These are phyloP conservation scores for Globisporangium spiculum DNA, from an alignment of 352 stramenopile genomes.

Conservation along the genomic window DNA sequence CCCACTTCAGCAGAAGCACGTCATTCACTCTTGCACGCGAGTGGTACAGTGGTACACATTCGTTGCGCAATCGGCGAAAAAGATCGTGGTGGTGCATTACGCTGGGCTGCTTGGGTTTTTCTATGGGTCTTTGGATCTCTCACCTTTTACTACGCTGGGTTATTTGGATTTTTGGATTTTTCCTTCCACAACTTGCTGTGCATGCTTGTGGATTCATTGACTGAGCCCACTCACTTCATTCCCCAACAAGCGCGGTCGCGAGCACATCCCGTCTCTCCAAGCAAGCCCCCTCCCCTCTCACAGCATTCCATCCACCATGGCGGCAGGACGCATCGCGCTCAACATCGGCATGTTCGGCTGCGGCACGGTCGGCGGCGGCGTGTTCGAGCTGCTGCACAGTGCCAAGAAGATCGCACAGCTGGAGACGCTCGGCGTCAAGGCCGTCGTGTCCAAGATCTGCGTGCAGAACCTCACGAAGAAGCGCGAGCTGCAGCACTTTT, in stretches of 20 bases:
- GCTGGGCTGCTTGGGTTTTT: too few species aligned
- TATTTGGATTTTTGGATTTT: background rate
- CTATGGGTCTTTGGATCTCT: too few species aligned
- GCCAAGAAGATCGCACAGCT: slow-evolving; percentile 52
- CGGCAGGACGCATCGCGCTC: slow-evolving; percentile 33
- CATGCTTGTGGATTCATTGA: slow-evolving; percentile 1
- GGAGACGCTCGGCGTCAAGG: slow-evolving; percentile 58
- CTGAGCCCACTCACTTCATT: background rate
- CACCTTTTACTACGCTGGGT: too few species aligned
- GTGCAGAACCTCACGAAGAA: slow-evolving; percentile 77
- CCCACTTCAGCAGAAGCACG: too few species aligned
- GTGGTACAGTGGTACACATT: too few species aligned
- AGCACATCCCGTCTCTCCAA: background rate
- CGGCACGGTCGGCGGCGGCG: slow-evolving; percentile 84
- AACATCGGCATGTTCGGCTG: slow-evolving; percentile 89
- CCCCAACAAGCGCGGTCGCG: slow-evolving; percentile 1
- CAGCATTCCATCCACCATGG: slow-evolving; percentile 15
- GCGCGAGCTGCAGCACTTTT: slow-evolving; percentile 63
- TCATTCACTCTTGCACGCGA: too few species aligned
- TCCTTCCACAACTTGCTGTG: background rate
- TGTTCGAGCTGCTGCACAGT: slow-evolving; percentile 85
- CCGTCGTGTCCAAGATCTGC: slow-evolving; percentile 85
- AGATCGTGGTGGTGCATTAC: too few species aligned
- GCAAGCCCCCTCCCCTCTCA: background rate
- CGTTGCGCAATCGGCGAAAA: too few species aligned